Evolutionary conservation across 352 stramenopile species (phyloP), one percentile per base, ranked within the genome.

Genomic region (Peronospora farinosa): DNA sequence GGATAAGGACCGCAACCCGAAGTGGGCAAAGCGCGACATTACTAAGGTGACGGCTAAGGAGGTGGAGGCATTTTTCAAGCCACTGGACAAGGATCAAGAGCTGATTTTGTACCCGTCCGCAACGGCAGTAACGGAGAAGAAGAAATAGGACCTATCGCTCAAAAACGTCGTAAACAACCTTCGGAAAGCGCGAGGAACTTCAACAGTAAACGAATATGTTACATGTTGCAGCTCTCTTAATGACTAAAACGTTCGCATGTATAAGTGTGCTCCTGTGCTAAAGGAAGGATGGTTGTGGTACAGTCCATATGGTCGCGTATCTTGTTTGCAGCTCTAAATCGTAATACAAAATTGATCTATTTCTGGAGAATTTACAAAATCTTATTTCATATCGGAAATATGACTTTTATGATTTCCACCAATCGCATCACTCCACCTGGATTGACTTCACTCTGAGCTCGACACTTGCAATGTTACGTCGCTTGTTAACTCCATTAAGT

Each of bases 1-100:
- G 7, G 96, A 98, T 72, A 98, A 98, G 63, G 92, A 98, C 72
- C 78, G 82, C 25, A 74, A 82, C 41, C 95, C 96, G 8, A 92
- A 88, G 60, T 98, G 96, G 96, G 32, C 65, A 27, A 77, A 86
- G 57, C 58, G 60, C 16, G 67, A 78, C 19, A 48, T 92, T 12
- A 62, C 68, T 15, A 70, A 79, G 30, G 75, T 96, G 32, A 76
- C 63, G 41, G 40, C 56, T 1, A 72, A 86, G 21, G 65, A 87
- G n/a, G 80, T 97, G 27, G 59, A 88, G 43, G 57, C 39, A 39
- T 93, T 89, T 50, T 97, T 97, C 39, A 65, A 69, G 47, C 83
- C 82, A 40, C 63, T 92, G 43, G 61, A 72, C 17, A 65, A 86
- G 39, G 81, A 90, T 47, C 62, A 88, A 48, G 81, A 92, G 49